Conservation (phyloP, 495 filamentous ascomycete species). For the Aspergillus cavernicola region DNA sequence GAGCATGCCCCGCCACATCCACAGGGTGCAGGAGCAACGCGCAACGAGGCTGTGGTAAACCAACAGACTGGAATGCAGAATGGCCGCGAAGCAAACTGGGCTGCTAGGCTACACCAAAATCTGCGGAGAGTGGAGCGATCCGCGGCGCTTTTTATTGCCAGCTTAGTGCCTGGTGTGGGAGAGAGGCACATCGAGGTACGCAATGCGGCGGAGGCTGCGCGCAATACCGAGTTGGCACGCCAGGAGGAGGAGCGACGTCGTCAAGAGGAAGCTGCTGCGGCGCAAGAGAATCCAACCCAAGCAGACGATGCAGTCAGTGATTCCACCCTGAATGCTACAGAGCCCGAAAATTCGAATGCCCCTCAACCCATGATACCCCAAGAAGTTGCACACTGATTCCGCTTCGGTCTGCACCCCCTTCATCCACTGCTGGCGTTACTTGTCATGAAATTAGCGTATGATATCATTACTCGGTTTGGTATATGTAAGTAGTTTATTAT, state of each 20-base stretch:
- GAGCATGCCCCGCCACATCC: conserved; percentile 17
- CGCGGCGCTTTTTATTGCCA: conserved; percentile 77
- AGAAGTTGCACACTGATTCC: conserved; percentile 5
- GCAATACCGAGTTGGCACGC: conserved; percentile 46
- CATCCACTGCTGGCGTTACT: not conserved
- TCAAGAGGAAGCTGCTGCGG: conserved; percentile 9
- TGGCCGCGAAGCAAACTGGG: conserved; percentile 5
- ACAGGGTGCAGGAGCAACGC: conserved; percentile 16
- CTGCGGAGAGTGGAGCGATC: conserved; percentile 67
- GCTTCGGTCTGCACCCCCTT: not conserved
- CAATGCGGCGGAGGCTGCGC: conserved; percentile 57
- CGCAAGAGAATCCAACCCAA: conserved; percentile 5
- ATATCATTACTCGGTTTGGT: not conserved
- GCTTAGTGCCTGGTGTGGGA: conserved; percentile 78
- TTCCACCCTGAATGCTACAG: not conserved
- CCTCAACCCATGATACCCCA: conserved; percentile 12
- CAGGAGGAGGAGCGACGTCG: conserved; percentile 31
- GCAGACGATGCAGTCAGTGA: conserved; percentile 1
- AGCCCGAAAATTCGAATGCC: not conserved
- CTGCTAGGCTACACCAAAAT: conserved; percentile 34
- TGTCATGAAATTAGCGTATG: conserved; percentile 5
- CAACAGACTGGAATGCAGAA: conserved; percentile 11
- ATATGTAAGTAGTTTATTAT: not conserved
- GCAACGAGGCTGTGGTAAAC: conserved; percentile 26
- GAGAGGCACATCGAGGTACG: conserved; percentile 74